Conservation (phyloP, 257 asterid species). For the Solanum medicagineum region DNA sequence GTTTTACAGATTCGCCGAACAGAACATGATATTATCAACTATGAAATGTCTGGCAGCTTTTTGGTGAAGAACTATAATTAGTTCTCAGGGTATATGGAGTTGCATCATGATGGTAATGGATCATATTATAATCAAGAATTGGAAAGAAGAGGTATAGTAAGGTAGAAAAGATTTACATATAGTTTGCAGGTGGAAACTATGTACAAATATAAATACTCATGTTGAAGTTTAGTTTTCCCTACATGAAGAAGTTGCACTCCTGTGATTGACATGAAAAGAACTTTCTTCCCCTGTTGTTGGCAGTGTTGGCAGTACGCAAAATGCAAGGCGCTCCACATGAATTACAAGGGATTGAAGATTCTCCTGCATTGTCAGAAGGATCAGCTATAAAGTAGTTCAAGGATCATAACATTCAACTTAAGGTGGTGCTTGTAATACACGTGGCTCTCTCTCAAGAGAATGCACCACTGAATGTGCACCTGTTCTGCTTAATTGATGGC, state of each 20-base stretch:
- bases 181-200: not conserved
- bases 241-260: constrained; percentile 87
- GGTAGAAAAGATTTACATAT: not conserved
- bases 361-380: constrained; percentile 43
- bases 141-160: not conserved
- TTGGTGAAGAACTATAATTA: not conserved
- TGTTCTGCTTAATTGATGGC: not conserved
- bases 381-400: not conserved
- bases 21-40: not conserved
- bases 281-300: constrained; percentile 83
- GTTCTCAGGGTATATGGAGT: not conserved
- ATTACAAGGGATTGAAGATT: constrained; percentile 51
- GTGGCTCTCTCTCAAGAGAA: not conserved
- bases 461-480: not conserved
- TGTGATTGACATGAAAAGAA: constrained; percentile 78
- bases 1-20: not conserved
- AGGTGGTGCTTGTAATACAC: not conserved
- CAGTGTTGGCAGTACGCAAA: constrained; percentile 78
- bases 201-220: not conserved
- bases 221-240: constrained; percentile 21
- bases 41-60: not conserved
- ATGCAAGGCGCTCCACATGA: constrained; percentile 69
- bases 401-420: not conserved
- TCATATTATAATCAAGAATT: not conserved
- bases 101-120: not conserved